Percentiles rank a stretch among this genome's conserved stretches.
phyloP scores from a whole-genome alignment of 768 basidiomycete genomes.

The Tephrocybe sp. region DNA sequence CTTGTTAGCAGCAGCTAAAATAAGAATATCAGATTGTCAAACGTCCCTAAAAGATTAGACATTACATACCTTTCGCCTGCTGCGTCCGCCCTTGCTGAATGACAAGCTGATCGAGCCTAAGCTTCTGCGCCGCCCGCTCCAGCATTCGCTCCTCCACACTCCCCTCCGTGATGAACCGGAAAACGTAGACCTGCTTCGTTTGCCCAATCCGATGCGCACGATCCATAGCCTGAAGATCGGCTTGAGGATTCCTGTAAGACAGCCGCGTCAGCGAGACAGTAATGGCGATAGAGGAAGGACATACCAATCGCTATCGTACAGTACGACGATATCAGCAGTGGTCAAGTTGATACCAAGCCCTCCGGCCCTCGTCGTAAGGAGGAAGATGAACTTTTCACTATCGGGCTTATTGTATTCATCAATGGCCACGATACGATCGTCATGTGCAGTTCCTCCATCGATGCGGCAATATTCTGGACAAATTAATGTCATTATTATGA shows the following conservation, averaged over 20 bases:
- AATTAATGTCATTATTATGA: slow-evolving; percentile 2
- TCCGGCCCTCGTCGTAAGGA: slow-evolving; percentile 95
- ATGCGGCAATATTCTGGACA: slow-evolving; percentile 90
- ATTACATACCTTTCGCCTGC: slow-evolving; percentile 66
- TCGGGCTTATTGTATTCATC: slow-evolving; percentile 97
- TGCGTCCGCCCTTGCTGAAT: slow-evolving; percentile 94
- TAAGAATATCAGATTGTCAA: slow-evolving; percentile 3
- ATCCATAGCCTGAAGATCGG: slow-evolving; percentile 98
- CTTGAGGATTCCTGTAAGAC: slow-evolving; percentile 89
- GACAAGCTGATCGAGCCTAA: slow-evolving; percentile 92
- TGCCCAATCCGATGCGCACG: slow-evolving; percentile 96
- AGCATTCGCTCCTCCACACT: slow-evolving; percentile 96
- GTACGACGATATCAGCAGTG: slow-evolving; percentile 89
- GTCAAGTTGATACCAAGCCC: slow-evolving; percentile 97
- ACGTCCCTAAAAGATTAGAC: neutral
- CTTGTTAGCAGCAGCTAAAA: slow-evolving; percentile 85
- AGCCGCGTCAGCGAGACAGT: neutral
- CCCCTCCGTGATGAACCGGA: slow-evolving; percentile 94
- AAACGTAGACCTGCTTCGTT: slow-evolving; percentile 97
- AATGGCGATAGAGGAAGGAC: slow-evolving; percentile 15
- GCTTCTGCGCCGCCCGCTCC: slow-evolving; percentile 93
- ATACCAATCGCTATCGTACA: slow-evolving; percentile 97
- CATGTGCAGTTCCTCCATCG: slow-evolving; percentile 93
- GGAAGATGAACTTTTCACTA: slow-evolving; percentile 94
- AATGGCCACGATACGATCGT: slow-evolving; percentile 92